Base-by-base conservation (phyloP, 2,329 filamentous ascomycete species). In the Trichophyton rubrum region DNA sequence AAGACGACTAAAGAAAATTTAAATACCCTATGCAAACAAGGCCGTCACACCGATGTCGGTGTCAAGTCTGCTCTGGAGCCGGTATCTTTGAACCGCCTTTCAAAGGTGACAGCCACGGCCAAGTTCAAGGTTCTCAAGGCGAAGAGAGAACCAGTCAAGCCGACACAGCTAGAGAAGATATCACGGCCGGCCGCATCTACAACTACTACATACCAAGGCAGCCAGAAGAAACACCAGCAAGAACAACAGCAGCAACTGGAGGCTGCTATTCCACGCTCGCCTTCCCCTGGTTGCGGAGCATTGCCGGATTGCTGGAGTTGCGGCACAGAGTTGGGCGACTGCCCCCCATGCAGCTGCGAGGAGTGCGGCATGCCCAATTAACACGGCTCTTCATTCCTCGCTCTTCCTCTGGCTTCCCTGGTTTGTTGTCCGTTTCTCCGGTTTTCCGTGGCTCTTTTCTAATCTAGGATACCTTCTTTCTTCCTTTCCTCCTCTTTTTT, bases 271-370 rank as follows among this genome's bases (percentile, higher is more conserved):
- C 15, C 24, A 56, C 51, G 51, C 20, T 24, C 56, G n/a, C 15
- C 17, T 45, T 47, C 56, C 40, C 38, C 56, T 17, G 17, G 13
- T n/a, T 51, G 47, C 40, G 59, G 60, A 51, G 58, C 30, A 38
- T 53, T 60, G 57, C 61, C 61, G n/a, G 59, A 61, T 8, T 63
- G 61, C 35, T 63, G 61, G 61, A 56, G 17, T 35, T 63, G 61
- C 45, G 17, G n/a, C n/a, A 40, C 35, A 11, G 56, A 53, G 47
- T 57, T 63, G 40, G 49, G 47, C n/a, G 56, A 59, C 4, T 61
- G 58, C 30, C 61, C 61, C 3, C 61, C 61, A 6, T 63, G 61
- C 27, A 13, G 40, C 15, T 63, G 61, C 33, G 30, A 33, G 20
- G 59, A 63, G 9, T 63, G 61, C 30, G 45, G 56, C 15, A 35